Base-by-base conservation (phyloP, 108 stramenopile genomes). In the Asterionellopsis glacialis region DNA sequence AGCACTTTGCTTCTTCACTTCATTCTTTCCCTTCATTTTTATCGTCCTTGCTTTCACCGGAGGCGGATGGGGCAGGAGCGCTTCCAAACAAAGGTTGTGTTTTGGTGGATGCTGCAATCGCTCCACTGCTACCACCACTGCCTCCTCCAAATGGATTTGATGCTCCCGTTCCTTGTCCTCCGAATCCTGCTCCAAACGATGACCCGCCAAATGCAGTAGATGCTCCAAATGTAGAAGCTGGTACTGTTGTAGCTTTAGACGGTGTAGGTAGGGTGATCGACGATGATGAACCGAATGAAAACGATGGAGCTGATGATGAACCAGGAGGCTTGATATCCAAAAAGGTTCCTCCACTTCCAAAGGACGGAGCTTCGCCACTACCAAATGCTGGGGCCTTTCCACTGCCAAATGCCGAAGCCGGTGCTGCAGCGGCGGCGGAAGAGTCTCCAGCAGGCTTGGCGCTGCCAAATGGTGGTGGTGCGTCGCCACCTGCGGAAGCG, bases 241-340 rank as follows among this genome's bases (percentile, higher is more conserved):
- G 22, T 12, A 39, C 28, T 26, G 61, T 55, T 25, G 69, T 45
- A 24, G 42, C 21, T 13, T 41, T 67, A 12, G 76, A 27, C 12
- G 82, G 82, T 23, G 69, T 76, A 19, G 82, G 82, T 16, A 83
- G 67, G 0, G 53, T 76, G 41, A 83, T 77, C 0, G 74, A 67
- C 14, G 45, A 22, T 11, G 74, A 67, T 40, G 49, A 68, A 18
- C 82, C 83, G 52, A 84, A 84, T 12, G 51, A 45, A 55, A 80
- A 84, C 7, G 33, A 33, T 16, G 54, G 50, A 0, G 67, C 70
- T 9, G 75, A 22, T 14, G 47, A 64, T 21, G 73, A 54, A 0
- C 70, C 78, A 0, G 83, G 83, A 0, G 80, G 83, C 51, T 80
- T 81, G 28, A 84, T 79, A 49, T 76, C 52, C 63, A 81, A 61